phyloP scores from a whole-genome alignment of 306 rosid genomes.

The Quercus parvula region DNA sequence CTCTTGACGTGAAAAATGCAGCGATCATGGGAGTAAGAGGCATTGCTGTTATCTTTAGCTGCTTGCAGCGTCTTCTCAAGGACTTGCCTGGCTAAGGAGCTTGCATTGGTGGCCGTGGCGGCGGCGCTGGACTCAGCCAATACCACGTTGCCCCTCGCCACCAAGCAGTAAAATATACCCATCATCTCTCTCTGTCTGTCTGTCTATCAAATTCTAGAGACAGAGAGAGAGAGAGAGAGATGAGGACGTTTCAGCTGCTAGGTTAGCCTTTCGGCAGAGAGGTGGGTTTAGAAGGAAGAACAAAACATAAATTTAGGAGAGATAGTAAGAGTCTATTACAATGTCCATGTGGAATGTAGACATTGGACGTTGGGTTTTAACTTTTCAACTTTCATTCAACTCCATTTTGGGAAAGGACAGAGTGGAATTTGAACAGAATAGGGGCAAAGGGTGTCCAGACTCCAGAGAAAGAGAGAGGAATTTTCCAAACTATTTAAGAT shows the following conservation, averaged over 20 bases:
- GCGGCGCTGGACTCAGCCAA: constrained; percentile 45
- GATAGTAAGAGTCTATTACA: not conserved
- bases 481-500: no score
- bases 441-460: not conserved
- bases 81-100: constrained; percentile 43
- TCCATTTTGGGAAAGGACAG: not conserved
- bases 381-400: no score
- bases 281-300: not conserved
- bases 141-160: constrained; percentile 48
- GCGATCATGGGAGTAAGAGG: constrained; percentile 53
- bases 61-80: constrained; percentile 30
- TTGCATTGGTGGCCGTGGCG: constrained; percentile 40
- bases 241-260: no score
- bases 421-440: not conserved
- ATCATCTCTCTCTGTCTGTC: constrained; percentile 31
- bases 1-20: constrained; percentile 53
- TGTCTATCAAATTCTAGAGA: not conserved
- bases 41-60: constrained; percentile 42
- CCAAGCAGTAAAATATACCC: constrained; percentile 57
- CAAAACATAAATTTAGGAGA: not conserved
- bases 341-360: not conserved
- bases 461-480: not conserved
- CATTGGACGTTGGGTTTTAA: not conserved
- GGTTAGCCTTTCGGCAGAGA: not conserved
- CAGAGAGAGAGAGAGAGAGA: not conserved